Percentiles rank a stretch among this genome's conserved stretches.
These are phyloP conservation scores for Penicillium malachiteum DNA, from an alignment of 495 filamentous ascomycete genomes.

Conservation along the genomic window DNA sequence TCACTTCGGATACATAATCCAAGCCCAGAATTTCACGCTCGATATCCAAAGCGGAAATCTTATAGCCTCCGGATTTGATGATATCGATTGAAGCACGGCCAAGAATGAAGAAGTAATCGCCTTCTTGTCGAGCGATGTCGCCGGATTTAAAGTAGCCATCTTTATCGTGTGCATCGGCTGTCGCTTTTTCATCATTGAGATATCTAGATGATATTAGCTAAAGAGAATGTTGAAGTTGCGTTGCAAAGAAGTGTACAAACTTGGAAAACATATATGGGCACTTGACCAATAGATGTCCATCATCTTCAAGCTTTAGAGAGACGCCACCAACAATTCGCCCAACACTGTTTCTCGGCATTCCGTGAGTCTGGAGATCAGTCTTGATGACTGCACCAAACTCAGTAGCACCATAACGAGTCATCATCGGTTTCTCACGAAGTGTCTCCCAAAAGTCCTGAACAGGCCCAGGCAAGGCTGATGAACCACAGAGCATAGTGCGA, in stretches of 20 bases:
- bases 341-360: constrained; percentile 35
- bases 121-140: constrained; percentile 47
- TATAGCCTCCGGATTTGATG: constrained; percentile 49
- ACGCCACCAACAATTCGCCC: constrained; percentile 43
- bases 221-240: not conserved
- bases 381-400: constrained; percentile 50
- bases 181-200: constrained; percentile 41
- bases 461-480: constrained; percentile 44
- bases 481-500: constrained; percentile 46
- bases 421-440: constrained; percentile 38
- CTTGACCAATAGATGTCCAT: constrained; percentile 39
- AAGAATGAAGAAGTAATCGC: constrained; percentile 47
- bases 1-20: constrained; percentile 39
- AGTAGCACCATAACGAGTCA: constrained; percentile 48
- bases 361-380: constrained; percentile 31
- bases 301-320: constrained; percentile 35
- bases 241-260: constrained; percentile 8
- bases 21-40: constrained; percentile 42
- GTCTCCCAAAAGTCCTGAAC: constrained; percentile 47
- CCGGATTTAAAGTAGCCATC: constrained; percentile 50
- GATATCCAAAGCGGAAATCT: constrained; percentile 45
- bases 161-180: constrained; percentile 27
- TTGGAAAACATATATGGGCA: constrained; percentile 46
- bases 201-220: constrained; percentile 27
- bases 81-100: constrained; percentile 48